Percentiles rank a stretch among this genome's conserved stretches.
Evolutionary conservation across 2,329 filamentous ascomycete species (phyloP).

Genomic region (Alternaria gansuensis): DNA sequence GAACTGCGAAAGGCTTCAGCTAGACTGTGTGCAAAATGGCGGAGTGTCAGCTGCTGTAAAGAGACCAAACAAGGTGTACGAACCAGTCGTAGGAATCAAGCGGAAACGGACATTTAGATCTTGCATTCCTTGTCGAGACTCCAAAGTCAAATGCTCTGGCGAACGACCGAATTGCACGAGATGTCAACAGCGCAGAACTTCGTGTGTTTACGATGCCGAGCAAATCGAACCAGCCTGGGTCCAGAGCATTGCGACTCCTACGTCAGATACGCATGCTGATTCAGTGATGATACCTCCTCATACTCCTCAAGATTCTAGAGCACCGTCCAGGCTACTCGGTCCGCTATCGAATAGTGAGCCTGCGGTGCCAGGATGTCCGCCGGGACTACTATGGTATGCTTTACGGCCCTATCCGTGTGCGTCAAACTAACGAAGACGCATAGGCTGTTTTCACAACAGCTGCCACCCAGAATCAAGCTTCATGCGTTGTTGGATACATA

Average conservation of each 20-base stretch:
- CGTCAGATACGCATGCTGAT: slow-evolving; percentile 20
- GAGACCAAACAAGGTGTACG: slow-evolving; percentile 27
- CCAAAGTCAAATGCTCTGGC: slow-evolving; percentile 47
- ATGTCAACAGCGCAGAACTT: slow-evolving; percentile 37
- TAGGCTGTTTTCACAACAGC: slow-evolving; percentile 38
- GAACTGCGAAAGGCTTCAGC: slow-evolving; percentile 43
- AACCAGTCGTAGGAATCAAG: slow-evolving; percentile 41
- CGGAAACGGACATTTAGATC: slow-evolving; percentile 46
- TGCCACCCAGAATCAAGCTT: slow-evolving; percentile 37
- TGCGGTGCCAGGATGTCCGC: slow-evolving; percentile 32
- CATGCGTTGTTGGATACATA: slow-evolving; percentile 43
- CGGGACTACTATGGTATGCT: slow-evolving; percentile 36
- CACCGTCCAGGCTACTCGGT: slow-evolving; percentile 10
- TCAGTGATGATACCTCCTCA: slow-evolving; percentile 25
- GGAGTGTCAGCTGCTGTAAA: slow-evolving; percentile 26
- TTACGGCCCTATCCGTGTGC: not conserved
- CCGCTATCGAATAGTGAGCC: slow-evolving; percentile 17
- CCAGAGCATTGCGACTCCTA: slow-evolving; percentile 37
- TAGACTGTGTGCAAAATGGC: slow-evolving; percentile 42
- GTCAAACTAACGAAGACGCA: not conserved
- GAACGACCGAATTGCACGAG: slow-evolving; percentile 43
- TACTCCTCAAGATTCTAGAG: slow-evolving; percentile 28
- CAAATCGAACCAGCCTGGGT: slow-evolving; percentile 46
- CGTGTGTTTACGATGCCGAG: slow-evolving; percentile 43
- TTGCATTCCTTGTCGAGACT: slow-evolving; percentile 43